These are phyloP conservation scores for Ramaria sp. DNA, from an alignment of 768 basidiomycete species.

Conservation along the genomic window DNA sequence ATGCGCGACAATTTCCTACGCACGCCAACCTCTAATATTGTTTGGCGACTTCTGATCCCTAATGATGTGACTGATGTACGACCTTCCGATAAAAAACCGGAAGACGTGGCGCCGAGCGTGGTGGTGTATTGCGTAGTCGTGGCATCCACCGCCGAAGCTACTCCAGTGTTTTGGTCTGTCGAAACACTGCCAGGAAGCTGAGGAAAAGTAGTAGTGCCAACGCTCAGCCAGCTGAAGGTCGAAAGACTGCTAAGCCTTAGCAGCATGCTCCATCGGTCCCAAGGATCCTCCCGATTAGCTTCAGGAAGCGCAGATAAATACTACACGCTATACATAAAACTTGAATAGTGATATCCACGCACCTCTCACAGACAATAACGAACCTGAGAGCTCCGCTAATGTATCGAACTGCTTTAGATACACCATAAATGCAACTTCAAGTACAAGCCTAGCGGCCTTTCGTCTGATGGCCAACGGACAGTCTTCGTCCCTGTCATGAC, in stretches of 20 bases:
- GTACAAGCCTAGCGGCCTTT: not conserved
- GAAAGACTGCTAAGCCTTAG: not conserved
- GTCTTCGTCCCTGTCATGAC: not conserved
- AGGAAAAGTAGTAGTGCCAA: not conserved
- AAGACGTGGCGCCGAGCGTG: not conserved
- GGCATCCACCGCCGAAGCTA: not conserved
- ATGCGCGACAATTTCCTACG: not conserved
- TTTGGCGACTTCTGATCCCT: not conserved
- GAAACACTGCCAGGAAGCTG: not conserved
- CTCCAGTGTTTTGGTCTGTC: not conserved
- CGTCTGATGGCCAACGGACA: not conserved
- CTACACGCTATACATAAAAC: not conserved
- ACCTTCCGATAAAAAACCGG: not conserved
- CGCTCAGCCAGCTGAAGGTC: not conserved
- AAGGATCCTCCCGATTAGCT: not conserved
- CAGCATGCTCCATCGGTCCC: not conserved
- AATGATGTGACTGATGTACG: not conserved
- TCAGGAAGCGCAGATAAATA: not conserved
- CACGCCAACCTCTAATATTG: not conserved
- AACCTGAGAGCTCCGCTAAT: not conserved
- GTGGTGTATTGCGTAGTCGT: not conserved
- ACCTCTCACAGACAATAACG: not conserved
- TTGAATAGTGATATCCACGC: not conserved
- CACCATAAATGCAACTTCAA: not conserved
- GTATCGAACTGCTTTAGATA: not conserved